Percentiles rank a stretch among this genome's conserved stretches.
phyloP scores from a whole-genome alignment of 2,329 filamentous ascomycete genomes.

The Amesomyces nigricolor region DNA sequence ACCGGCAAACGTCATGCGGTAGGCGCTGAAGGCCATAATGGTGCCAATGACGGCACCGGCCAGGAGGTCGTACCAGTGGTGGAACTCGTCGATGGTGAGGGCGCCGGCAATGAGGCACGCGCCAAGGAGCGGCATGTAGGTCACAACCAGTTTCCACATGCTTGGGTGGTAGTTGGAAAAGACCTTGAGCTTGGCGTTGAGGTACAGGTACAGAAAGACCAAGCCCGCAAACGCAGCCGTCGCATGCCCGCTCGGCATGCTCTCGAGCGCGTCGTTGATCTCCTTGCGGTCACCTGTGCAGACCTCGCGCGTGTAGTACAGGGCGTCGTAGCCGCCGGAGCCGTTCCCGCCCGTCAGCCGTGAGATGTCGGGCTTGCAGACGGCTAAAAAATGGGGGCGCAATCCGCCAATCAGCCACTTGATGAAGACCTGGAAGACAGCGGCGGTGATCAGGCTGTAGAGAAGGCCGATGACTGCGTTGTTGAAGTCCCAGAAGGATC shows the following conservation, averaged over 20 bases:
- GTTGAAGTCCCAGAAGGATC: constrained; percentile 65
- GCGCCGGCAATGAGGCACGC: constrained; percentile 55
- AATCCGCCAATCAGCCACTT: constrained; percentile 71
- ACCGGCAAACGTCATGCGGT: constrained; percentile 60
- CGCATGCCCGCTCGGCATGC: constrained; percentile 64
- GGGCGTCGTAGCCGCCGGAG: constrained; percentile 33
- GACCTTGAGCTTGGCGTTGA: constrained; percentile 68
- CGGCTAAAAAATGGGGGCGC: constrained; percentile 65
- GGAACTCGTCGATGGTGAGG: constrained; percentile 59
- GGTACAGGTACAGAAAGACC: constrained; percentile 60
- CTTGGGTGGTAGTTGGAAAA: constrained; percentile 60
- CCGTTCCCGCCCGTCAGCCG: constrained; percentile 22
- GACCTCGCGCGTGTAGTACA: constrained; percentile 54
- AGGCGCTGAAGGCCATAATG: constrained; percentile 53
- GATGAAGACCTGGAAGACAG: constrained; percentile 72
- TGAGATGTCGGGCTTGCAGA: constrained; percentile 53
- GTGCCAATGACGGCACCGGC: constrained; percentile 58
- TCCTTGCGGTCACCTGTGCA: constrained; percentile 51
- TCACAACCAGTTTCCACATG: constrained; percentile 59
- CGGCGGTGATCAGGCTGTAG: constrained; percentile 63
- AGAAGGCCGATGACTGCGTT: constrained; percentile 65
- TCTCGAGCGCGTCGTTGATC: constrained; percentile 57
- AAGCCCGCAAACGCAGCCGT: constrained; percentile 59
- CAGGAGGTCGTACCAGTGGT: constrained; percentile 66
- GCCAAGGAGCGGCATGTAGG: constrained; percentile 54